Conservation (phyloP, 768 basidiomycete genomes). For the Russula ochroleuca region DNA sequence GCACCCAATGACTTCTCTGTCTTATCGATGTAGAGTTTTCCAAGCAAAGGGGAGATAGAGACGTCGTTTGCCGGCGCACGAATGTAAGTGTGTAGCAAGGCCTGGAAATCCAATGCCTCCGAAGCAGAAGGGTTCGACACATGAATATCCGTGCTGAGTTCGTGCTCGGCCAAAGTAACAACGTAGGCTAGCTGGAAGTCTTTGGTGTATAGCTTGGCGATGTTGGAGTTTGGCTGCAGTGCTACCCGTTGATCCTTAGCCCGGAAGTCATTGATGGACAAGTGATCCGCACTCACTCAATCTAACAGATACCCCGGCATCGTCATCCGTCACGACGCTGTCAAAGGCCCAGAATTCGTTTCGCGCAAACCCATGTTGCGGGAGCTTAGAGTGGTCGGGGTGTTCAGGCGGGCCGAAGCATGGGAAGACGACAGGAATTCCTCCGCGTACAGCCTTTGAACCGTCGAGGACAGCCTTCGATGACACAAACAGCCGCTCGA, state of each 20-base stretch:
- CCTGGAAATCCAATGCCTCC: conserved; percentile 76
- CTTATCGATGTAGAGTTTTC: conserved; percentile 76
- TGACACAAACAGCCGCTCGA: conserved; percentile 79
- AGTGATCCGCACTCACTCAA: conserved; percentile 51
- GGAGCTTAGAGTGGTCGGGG: conserved; percentile 61
- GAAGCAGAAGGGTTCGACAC: conserved; percentile 58
- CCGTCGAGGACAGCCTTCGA: conserved; percentile 76
- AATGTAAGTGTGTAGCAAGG: conserved; percentile 89
- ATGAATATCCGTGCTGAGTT: conserved; percentile 74
- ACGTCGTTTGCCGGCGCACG: conserved; percentile 56
- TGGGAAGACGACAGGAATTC: conserved; percentile 66
- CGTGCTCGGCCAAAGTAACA: conserved; percentile 69
- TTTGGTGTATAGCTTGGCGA: conserved; percentile 54
- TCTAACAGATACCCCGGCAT: conserved; percentile 66
- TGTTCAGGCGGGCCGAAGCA: conserved; percentile 85
- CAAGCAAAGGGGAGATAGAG: conserved; percentile 60
- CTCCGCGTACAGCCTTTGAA: conserved; percentile 64
- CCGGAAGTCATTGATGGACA: background rate
- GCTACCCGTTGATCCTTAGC: conserved; percentile 39
- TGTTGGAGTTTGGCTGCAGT: conserved; percentile 57
- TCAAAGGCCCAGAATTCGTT: conserved; percentile 70
- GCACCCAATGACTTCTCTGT: conserved; percentile 54
- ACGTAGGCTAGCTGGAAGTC: conserved; percentile 75
- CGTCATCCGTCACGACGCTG: conserved; percentile 59
- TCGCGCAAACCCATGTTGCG: conserved; percentile 91